A percentile compares a stretch with the other conserved stretches of the same genome.
phyloP scores from a whole-genome alignment of 768 basidiomycete genomes.

The Candolleomyces aberdarensis region DNA sequence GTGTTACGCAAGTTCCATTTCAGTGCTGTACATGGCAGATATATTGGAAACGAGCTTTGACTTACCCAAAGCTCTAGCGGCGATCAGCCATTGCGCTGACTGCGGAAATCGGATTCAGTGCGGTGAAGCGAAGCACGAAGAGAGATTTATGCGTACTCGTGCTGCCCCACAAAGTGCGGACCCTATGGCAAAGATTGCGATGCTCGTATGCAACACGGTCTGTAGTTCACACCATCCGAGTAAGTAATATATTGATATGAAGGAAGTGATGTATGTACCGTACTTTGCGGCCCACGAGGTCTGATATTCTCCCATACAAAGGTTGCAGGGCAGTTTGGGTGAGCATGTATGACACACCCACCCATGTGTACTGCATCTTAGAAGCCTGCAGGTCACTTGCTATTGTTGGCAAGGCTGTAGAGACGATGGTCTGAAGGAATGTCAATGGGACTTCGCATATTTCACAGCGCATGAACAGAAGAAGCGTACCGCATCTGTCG shows the following conservation, averaged over 20 bases:
- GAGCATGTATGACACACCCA: slow-evolving; percentile 80
- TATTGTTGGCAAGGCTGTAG: slow-evolving; percentile 82
- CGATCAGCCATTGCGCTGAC: slow-evolving; percentile 63
- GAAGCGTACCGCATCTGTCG: slow-evolving; percentile 72
- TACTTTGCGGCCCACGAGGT: slow-evolving; percentile 79
- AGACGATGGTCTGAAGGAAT: slow-evolving; percentile 58
- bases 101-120: slow-evolving; percentile 17
- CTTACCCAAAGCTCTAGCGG: slow-evolving; percentile 51
- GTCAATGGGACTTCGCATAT: neutral
- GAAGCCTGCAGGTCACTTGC: slow-evolving; percentile 64
- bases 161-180: slow-evolving; percentile 80
- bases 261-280: slow-evolving; percentile 10
- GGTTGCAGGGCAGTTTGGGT: slow-evolving; percentile 87
- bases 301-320: slow-evolving; percentile 76
- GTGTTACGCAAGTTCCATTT: neutral
- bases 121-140: neutral
- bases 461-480: neutral
- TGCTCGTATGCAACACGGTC: slow-evolving; percentile 70
- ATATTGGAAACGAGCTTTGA: neutral
- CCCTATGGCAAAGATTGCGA: slow-evolving; percentile 70
- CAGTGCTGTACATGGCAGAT: too few species aligned
- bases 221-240: slow-evolving; percentile 23
- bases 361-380: slow-evolving; percentile 79
- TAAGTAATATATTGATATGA: neutral
- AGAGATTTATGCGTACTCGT: slow-evolving; percentile 39